Evolutionary conservation across 441 rosid genomes (phyloP).

Genomic region (Rhodomyrtus psidioides): DNA sequence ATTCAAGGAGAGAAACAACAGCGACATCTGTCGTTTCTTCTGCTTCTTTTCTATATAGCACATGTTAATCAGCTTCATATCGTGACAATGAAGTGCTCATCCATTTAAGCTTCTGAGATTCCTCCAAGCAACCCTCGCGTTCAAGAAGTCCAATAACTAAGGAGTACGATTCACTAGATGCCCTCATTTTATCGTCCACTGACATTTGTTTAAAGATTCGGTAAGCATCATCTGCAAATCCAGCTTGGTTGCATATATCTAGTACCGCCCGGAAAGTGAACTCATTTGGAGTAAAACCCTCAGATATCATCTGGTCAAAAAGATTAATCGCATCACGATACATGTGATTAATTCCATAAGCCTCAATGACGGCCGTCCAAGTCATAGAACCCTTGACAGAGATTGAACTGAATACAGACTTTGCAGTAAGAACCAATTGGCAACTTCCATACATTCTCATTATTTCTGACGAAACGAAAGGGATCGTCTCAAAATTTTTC

Average conservation of each 20-base stretch:
- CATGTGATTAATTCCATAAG: constrained; percentile 36
- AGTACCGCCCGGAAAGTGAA: constrained; percentile 58
- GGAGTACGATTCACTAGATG: constrained; percentile 38
- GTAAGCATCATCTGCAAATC: constrained; percentile 61
- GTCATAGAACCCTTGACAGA: constrained; percentile 57
- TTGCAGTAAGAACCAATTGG: constrained; percentile 38
- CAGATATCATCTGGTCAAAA: constrained; percentile 48
- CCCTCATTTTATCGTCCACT: constrained; percentile 28
- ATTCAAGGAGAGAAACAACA: neutral
- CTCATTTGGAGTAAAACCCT: constrained; percentile 49
- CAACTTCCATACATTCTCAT: constrained; percentile 68
- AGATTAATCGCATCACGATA: constrained; percentile 41
- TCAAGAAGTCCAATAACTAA: constrained; percentile 39
- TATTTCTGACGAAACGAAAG: constrained; percentile 57
- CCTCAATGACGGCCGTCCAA: constrained; percentile 79
- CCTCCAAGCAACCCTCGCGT: constrained; percentile 30
- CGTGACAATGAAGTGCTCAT: constrained; percentile 22
- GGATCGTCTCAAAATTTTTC: constrained; percentile 44
- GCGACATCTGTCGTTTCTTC: neutral
- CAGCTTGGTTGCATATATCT: constrained; percentile 62
- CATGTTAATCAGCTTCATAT: neutral
- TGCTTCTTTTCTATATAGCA: neutral
- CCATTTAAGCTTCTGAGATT: constrained; percentile 34
- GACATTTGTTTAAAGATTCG: constrained; percentile 42
- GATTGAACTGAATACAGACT: constrained; percentile 39